Percentiles rank a stretch among this genome's conserved stretches.
Conservation (phyloP, 1,284 basidiomycete genomes). For the Marasmius tenuissimus region DNA sequence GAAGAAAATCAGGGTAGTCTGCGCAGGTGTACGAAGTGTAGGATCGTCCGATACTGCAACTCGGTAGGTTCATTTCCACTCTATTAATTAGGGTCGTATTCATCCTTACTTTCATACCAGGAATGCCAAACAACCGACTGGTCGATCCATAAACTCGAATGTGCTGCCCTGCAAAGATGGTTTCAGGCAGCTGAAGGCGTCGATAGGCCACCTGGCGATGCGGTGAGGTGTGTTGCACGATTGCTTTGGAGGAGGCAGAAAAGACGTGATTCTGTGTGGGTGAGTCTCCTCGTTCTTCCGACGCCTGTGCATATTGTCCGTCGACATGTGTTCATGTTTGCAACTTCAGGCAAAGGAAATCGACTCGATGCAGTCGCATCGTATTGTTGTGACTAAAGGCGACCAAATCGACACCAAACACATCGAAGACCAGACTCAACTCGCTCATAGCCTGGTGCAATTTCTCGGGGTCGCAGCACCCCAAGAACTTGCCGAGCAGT, state of each 20-base stretch:
- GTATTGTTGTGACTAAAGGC: conserved; percentile 40
- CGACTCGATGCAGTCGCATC: conserved; percentile 66
- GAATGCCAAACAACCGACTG: conserved; percentile 80
- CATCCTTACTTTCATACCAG: conserved; percentile 35
- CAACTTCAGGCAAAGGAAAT: conserved; percentile 60
- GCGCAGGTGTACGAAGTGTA: conserved; percentile 74
- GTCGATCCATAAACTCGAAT: conserved; percentile 77
- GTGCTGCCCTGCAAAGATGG: conserved; percentile 65
- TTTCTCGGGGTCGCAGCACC: conserved; percentile 62
- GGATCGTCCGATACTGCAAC: conserved; percentile 71
- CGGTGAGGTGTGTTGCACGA: conserved; percentile 74
- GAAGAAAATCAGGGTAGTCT: conserved; percentile 33
- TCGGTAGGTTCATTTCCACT: conserved; percentile 39
- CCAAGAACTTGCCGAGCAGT: conserved; percentile 50
- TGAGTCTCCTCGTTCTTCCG: conserved; percentile 32
- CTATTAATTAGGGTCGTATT: background rate
- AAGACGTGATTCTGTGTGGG: conserved; percentile 57
- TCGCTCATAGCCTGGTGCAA: conserved; percentile 70
- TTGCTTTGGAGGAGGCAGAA: conserved; percentile 68
- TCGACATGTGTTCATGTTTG: conserved; percentile 2
- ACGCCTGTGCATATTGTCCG: background rate
- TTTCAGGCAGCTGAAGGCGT: conserved; percentile 32
- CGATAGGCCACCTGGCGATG: conserved; percentile 59
- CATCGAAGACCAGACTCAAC: conserved; percentile 61
- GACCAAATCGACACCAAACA: conserved; percentile 43